Conservation (phyloP, 169 alveolate species). For the Eimeria sp. region DNA sequence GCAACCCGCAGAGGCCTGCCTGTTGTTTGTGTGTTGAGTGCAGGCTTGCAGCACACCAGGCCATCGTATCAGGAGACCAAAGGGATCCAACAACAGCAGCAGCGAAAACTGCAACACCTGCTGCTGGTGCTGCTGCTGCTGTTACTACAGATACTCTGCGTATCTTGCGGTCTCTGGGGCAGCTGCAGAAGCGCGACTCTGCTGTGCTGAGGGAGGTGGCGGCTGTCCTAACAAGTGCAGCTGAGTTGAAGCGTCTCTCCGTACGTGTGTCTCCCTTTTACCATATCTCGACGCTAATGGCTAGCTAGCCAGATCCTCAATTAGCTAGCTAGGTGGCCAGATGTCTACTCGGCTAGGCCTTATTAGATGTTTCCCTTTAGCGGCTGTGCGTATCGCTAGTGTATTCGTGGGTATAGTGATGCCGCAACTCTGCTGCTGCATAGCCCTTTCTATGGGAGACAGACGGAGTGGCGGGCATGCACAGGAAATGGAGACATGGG, state of each 20-base stretch:
- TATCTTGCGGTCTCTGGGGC: slow-evolving; percentile 56
- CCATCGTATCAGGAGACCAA: neutral
- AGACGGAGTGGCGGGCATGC: neutral
- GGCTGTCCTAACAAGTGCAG: neutral
- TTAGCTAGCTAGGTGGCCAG: slow-evolving; percentile 10
- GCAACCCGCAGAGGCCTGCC: neutral
- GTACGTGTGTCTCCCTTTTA: slow-evolving; percentile 37
- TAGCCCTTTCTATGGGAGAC: neutral
- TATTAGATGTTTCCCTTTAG: neutral
- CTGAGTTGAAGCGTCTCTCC: slow-evolving; percentile 9
- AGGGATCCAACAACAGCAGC: neutral
- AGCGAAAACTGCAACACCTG: neutral
- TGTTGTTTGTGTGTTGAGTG: neutral
- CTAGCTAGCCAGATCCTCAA: neutral
- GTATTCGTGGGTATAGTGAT: neutral
- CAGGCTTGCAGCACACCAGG: slow-evolving; percentile 38
- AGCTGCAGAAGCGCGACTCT: slow-evolving; percentile 43
- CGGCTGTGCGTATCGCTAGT: neutral
- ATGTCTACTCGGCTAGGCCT: neutral
- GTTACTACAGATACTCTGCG: slow-evolving; percentile 2
- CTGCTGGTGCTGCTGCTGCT: slow-evolving; percentile 11
- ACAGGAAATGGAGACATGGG: neutral
- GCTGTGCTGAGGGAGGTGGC: slow-evolving; percentile 53
- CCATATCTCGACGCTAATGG: neutral
- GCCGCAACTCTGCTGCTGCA: neutral